A percentile compares a stretch with the other conserved stretches of the same genome.
phyloP scores from a whole-genome alignment of 208 protist species.

The Kentomonas sorsogonicus region DNA sequence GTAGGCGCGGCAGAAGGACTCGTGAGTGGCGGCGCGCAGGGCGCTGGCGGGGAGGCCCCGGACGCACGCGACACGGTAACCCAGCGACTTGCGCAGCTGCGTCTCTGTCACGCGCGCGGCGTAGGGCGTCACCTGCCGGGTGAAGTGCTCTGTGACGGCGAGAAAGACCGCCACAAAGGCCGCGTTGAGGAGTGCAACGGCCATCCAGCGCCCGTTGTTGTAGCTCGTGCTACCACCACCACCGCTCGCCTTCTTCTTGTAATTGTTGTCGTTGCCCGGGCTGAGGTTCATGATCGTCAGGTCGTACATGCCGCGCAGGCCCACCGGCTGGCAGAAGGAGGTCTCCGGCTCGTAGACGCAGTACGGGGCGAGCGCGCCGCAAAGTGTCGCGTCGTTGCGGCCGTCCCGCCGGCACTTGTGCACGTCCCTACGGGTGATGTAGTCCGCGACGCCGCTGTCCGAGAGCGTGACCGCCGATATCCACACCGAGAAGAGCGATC shows the following conservation, averaged over 20 bases:
- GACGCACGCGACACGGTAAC: conserved; percentile 75
- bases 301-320: conserved; percentile 72
- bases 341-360: not conserved
- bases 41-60: conserved; percentile 47
- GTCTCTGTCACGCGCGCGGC: conserved; percentile 46
- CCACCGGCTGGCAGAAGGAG: conserved; percentile 35
- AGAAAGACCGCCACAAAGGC: conserved; percentile 54
- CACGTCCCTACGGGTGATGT: conserved; percentile 32
- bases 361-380: not conserved
- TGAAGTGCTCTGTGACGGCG: conserved; percentile 35
- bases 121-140: conserved; percentile 42
- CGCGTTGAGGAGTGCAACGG: conserved; percentile 56
- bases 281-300: conserved; percentile 69
- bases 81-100: conserved; percentile 60
- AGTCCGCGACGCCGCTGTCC: conserved; percentile 37
- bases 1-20: conserved; percentile 29
- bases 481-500: conserved; percentile 55
- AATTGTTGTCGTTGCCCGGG: conserved; percentile 45
- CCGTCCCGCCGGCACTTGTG: conserved; percentile 25
- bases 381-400: not conserved
- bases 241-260: no score
- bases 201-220: conserved; percentile 48
- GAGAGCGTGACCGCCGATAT: conserved; percentile 51
- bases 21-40: no score
- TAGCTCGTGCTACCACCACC: no score